phyloP scores from a whole-genome alignment of 73 alveolate species.

The Stentor roeselii region DNA sequence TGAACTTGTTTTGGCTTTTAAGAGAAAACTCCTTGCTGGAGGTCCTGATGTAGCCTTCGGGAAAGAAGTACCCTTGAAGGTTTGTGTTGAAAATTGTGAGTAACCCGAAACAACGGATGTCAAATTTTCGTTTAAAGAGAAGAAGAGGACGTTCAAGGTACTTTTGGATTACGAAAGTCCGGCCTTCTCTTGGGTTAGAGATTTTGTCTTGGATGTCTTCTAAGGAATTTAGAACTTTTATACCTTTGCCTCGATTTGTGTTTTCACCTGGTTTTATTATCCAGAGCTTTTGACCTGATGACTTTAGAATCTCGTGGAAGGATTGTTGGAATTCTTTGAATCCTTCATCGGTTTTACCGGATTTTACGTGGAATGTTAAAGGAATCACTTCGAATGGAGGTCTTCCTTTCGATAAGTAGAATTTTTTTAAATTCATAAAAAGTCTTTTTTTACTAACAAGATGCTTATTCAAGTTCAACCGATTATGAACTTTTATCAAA shows the following conservation, averaged over 20 bases:
- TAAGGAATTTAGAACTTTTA: not conserved
- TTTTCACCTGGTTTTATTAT: too few relatives aligned
- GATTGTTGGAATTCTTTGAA: not conserved
- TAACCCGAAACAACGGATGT: constrained; percentile 64
- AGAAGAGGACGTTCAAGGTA: constrained; percentile 61
- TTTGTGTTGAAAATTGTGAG: constrained; percentile 38
- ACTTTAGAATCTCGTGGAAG: not conserved
- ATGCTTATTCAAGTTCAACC: constrained; percentile 51
- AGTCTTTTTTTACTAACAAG: constrained; percentile 60
- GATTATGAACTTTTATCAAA: constrained; percentile 31
- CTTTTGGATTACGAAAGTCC: constrained; percentile 20
- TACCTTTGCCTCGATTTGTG: not conserved
- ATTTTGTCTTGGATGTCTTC: too few relatives aligned
- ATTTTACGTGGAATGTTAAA: constrained; percentile 14
- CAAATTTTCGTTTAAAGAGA: constrained; percentile 54
- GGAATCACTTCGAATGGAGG: not conserved
- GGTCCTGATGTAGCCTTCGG: constrained; percentile 76
- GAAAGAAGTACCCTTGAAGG: constrained; percentile 36
- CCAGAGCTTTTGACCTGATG: too few relatives aligned
- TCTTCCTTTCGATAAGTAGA: constrained; percentile 54
- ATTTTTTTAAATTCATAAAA: constrained; percentile 64
- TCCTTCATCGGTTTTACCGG: not conserved
- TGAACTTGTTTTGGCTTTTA: constrained; percentile 10
- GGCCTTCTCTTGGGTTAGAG: not conserved
- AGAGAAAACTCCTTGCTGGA: constrained; percentile 50